Evolutionary conservation across 345 rosid genomes (phyloP).

Genomic region (Syzygium oleosum): DNA sequence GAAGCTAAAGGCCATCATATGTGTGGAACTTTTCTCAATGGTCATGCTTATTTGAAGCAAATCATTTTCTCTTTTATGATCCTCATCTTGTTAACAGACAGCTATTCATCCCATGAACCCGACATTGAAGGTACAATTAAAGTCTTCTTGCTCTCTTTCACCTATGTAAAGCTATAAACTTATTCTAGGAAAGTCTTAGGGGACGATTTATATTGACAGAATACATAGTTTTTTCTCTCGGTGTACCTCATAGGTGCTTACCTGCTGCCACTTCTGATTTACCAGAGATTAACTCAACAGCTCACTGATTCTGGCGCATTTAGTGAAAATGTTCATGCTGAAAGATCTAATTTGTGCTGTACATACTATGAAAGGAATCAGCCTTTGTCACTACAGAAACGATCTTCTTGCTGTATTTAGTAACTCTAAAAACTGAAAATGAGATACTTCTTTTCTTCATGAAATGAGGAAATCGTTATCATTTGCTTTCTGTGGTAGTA

Average conservation of each 20-base stretch:
- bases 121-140: slow-evolving; percentile 57
- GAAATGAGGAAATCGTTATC: background rate
- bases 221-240: background rate
- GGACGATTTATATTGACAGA: background rate
- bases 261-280: background rate
- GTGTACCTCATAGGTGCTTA: background rate
- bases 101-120: slow-evolving; percentile 39
- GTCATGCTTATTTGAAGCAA: slow-evolving; percentile 14
- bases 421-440: background rate
- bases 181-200: background rate
- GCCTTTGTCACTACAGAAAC: background rate
- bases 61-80: slow-evolving; percentile 25
- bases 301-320: background rate
- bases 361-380: background rate
- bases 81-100: slow-evolving; percentile 22
- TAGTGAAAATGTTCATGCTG: background rate
- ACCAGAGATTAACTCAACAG: background rate
- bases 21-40: slow-evolving; percentile 13
- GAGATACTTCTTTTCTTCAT: background rate
- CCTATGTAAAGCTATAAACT: background rate
- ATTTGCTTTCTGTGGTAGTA: background rate
- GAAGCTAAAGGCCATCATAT: slow-evolving; percentile 3
- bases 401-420: background rate
- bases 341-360: background rate
- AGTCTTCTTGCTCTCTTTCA: background rate